Evolutionary conservation across 108 stramenopile species (phyloP).

Genomic region (Cyclotella cryptica): DNA sequence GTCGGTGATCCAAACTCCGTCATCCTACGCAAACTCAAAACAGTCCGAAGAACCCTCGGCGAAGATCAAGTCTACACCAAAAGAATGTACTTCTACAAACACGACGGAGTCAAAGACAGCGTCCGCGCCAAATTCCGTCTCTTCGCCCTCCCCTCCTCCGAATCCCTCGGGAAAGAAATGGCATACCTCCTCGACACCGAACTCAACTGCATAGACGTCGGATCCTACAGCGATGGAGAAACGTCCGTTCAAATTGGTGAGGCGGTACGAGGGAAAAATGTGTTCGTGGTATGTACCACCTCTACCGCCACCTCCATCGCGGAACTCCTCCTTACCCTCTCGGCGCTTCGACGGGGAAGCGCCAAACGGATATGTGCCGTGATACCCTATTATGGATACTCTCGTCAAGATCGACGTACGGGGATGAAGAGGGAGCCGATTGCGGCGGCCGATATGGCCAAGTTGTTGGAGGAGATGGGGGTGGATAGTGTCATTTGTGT

Average conservation of each 20-base stretch:
- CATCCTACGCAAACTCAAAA: slow-evolving; percentile 22
- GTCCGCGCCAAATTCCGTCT: slow-evolving; percentile 71
- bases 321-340: slow-evolving; percentile 80
- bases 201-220: slow-evolving; percentile 68
- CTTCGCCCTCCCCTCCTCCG: slow-evolving; percentile 74
- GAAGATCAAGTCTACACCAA: slow-evolving; percentile 71
- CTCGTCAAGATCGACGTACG: slow-evolving; percentile 73
- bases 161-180: slow-evolving; percentile 73
- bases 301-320: slow-evolving; percentile 72
- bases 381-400: slow-evolving; percentile 93
- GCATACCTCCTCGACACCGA: slow-evolving; percentile 76
- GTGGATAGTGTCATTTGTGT: slow-evolving; percentile 88
- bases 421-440: slow-evolving; percentile 74
- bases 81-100: slow-evolving; percentile 83
- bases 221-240: slow-evolving; percentile 85
- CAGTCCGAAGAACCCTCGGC: slow-evolving; percentile 11
- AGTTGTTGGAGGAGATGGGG: slow-evolving; percentile 86
- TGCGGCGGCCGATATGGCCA: slow-evolving; percentile 86
- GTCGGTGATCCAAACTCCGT: background rate
- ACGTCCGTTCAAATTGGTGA: slow-evolving; percentile 70
- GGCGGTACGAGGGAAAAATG: slow-evolving; percentile 81
- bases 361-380: slow-evolving; percentile 86
- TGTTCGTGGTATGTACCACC: slow-evolving; percentile 80
- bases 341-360: slow-evolving; percentile 73
- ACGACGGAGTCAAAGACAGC: slow-evolving; percentile 54